phyloP scores from a whole-genome alignment of 495 filamentous ascomycete species.

The Niebla homalea region DNA sequence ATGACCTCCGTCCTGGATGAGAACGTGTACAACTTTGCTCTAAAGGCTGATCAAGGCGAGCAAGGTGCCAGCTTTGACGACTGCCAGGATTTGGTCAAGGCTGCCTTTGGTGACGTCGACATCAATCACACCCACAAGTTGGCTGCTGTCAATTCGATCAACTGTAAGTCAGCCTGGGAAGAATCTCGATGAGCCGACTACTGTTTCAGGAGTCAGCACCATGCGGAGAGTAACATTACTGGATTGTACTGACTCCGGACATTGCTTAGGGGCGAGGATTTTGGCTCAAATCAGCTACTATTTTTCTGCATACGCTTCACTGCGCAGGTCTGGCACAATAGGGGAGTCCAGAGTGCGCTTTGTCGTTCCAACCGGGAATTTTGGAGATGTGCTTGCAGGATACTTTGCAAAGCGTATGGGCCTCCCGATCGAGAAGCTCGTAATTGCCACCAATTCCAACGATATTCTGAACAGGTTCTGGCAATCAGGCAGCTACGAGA shows the following conservation, averaged over 20 bases:
- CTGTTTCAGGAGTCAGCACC: no score
- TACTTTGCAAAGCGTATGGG: conserved; percentile 88
- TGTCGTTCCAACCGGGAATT: conserved; percentile 89
- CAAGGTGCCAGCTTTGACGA: conserved; percentile 43
- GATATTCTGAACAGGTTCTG: conserved; percentile 51
- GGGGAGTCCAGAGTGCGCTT: conserved; percentile 53
- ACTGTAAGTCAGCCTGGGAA: conserved; percentile 33
- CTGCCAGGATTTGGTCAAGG: conserved; percentile 72
- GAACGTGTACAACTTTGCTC: conserved; percentile 31
- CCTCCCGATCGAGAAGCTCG: conserved; percentile 66
- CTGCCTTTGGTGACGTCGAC: conserved; percentile 70
- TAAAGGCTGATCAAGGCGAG: not conserved
- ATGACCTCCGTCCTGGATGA: conserved; percentile 81
- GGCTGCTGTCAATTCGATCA: conserved; percentile 81
- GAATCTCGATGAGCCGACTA: not conserved
- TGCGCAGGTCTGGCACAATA: conserved; percentile 23
- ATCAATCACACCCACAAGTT: conserved; percentile 63
- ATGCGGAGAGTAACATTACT: not conserved
- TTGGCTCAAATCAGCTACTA: conserved; percentile 93
- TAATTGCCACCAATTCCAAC: conserved; percentile 84
- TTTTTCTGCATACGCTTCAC: conserved; percentile 75
- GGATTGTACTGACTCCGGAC: not conserved
- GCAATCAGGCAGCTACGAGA: conserved; percentile 62
- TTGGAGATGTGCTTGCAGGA: conserved; percentile 84
- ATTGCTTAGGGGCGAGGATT: conserved; percentile 45